phyloP scores from a whole-genome alignment of 306 rosid species.

The Comarum palustre region DNA sequence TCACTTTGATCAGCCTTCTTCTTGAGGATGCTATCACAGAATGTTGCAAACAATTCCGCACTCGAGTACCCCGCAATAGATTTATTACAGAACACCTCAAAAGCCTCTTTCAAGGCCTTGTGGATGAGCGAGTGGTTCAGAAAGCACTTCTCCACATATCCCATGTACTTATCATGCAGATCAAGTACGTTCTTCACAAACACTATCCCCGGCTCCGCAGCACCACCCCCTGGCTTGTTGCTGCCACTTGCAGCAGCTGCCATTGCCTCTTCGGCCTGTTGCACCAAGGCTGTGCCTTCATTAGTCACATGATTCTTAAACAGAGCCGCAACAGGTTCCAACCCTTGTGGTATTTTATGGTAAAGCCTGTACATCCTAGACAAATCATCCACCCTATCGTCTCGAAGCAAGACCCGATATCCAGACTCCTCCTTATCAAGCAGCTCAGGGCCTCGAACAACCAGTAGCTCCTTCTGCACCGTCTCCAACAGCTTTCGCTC shows the following conservation, averaged over 20 bases:
- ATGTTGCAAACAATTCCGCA: slow-evolving; percentile 40
- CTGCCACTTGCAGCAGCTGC: slow-evolving; percentile 16
- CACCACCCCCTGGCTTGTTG: slow-evolving; percentile 34
- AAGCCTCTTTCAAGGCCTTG: slow-evolving; percentile 49
- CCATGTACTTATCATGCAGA: slow-evolving; percentile 67
- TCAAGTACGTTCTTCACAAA: slow-evolving; percentile 57
- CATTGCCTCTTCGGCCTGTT: slow-evolving; percentile 64
- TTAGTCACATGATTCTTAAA: slow-evolving; percentile 68
- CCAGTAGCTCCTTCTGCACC: slow-evolving; percentile 66
- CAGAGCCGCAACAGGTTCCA: slow-evolving; percentile 57
- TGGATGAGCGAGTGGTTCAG: slow-evolving; percentile 54
- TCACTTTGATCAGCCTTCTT: slow-evolving; percentile 25
- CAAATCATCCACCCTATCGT: slow-evolving; percentile 82
- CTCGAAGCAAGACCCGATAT: slow-evolving; percentile 70
- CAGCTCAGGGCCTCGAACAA: slow-evolving; percentile 59
- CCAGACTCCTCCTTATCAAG: slow-evolving; percentile 88
- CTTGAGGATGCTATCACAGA: slow-evolving; percentile 40
- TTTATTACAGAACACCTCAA: slow-evolving; percentile 46
- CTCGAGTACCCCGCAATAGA: slow-evolving; percentile 44
- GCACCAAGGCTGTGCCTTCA: slow-evolving; percentile 62
- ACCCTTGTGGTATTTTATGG: slow-evolving; percentile 53
- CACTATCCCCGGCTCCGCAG: slow-evolving; percentile 55
- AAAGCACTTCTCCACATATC: slow-evolving; percentile 55
- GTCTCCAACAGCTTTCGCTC: slow-evolving; percentile 41
- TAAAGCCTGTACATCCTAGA: slow-evolving; percentile 78